These are phyloP conservation scores for Aspergillus sp. DNA, from an alignment of 2,329 filamentous ascomycete genomes.

Conservation along the genomic window DNA sequence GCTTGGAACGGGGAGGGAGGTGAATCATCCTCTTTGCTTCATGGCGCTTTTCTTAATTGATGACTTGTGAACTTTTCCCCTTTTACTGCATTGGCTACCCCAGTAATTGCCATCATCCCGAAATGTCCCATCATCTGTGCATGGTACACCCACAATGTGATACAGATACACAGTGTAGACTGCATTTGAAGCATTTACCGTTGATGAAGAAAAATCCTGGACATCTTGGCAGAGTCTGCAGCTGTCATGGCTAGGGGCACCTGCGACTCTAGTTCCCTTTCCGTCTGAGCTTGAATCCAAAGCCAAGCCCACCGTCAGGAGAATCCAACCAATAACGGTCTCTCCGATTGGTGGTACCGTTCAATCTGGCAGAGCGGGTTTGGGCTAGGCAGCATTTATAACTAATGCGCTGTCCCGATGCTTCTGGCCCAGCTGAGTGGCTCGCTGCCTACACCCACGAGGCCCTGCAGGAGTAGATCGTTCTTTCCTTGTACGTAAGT, in stretches of 20 bases:
- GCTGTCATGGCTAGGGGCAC: no score
- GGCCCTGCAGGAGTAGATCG: background rate
- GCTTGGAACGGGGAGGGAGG: background rate
- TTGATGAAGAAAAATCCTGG: no score
- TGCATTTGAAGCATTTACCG: background rate
- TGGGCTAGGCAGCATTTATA: background rate
- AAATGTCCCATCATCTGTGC: background rate
- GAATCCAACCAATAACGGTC: background rate
- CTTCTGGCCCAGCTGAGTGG: background rate
- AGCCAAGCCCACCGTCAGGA: background rate
- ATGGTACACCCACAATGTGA: background rate
- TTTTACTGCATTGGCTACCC: background rate
- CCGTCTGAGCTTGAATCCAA: background rate
- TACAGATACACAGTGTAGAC: background rate
- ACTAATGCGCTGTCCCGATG: background rate
- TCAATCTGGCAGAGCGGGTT: background rate
- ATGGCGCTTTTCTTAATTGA: slow-evolving; percentile 3
- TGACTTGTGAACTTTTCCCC: background rate
- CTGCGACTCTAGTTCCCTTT: background rate
- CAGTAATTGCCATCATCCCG: background rate
- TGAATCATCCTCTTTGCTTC: background rate
- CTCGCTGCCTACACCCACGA: background rate
- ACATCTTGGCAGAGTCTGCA: background rate
- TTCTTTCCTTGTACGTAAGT: no score
- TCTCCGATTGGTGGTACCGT: background rate